Evolutionary conservation across 1,284 basidiomycete species (phyloP), one percentile per base, ranked within the genome.

Genomic region (Ceratobasidium sp.): DNA sequence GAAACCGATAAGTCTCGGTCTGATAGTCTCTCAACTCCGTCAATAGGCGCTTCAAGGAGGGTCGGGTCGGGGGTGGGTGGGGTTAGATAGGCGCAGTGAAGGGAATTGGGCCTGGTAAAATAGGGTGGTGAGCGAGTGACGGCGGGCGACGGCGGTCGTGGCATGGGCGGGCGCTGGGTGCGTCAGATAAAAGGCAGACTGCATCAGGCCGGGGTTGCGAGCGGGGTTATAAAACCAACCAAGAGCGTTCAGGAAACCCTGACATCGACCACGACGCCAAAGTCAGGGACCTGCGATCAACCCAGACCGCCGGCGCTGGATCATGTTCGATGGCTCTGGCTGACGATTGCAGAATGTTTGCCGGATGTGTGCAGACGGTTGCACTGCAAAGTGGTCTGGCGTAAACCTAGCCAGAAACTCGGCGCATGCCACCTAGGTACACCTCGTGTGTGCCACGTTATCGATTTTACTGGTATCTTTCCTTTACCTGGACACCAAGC

Each of bases 211-310:
- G 63, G 62, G 51, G 29, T 24, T 31, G 41, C 24, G 36, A 41
- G 63, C 63, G 63, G 63, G 63, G 63, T 33, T 65, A 65, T 65
- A 65, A 36, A 50, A 51, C 29, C 47, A 48, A 17, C n/a, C 63
- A 65, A 53, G 36, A 41, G 19, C 63, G 24, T 33, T n/a, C 6
- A 29, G 63, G 31, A 47, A n/a, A 24, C 4, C 48, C 33, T 33
- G 56, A 33, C 19, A 11, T 47, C n/a, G 31, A 53, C 27, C 63
- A 47, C 31, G 27, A 29, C 62, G 47, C 36, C 36, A 4, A 41
- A 17, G 24, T 2, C 45, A 27, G 62, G 15, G 63, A 50, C 31
- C 31, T 48, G 36, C 47, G 63, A 65, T 65, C 63, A 65, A 14
- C 1, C 44, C 63, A 65, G 22, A n/a, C 45, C 48, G 44, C 1